Evolutionary conservation across 768 basidiomycete genomes (phyloP).

Genomic region (Russula compacta): DNA sequence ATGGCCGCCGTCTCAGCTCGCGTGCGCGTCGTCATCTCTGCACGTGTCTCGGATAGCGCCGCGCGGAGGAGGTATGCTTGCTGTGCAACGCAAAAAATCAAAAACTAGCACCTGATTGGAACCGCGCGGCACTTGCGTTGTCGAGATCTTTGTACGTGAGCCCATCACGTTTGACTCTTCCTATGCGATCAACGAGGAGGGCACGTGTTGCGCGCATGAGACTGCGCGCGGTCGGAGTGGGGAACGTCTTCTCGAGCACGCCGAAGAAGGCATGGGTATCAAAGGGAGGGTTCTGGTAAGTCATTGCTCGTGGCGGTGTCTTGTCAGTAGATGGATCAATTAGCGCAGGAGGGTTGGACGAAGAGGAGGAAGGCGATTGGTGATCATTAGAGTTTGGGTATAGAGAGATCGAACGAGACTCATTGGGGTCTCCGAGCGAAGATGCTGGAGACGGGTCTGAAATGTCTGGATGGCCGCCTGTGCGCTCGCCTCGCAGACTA

Average conservation of each 20-base stretch:
- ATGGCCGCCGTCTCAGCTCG: conserved; percentile 82
- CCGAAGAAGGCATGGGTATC: conserved; percentile 72
- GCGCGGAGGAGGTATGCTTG: conserved; percentile 95
- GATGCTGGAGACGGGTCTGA: background rate
- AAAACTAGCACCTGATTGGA: background rate
- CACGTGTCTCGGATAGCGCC: conserved; percentile 81
- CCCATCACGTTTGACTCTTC: conserved; percentile 61
- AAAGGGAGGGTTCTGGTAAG: conserved; percentile 66
- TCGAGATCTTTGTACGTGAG: conserved; percentile 71
- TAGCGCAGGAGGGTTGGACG: conserved; percentile 7
- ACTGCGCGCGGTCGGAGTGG: conserved; percentile 61
- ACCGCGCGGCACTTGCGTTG: conserved; percentile 46
- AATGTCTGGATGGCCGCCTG: background rate
- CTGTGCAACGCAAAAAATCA: conserved; percentile 31
- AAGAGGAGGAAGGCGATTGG: background rate
- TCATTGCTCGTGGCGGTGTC: conserved; percentile 21
- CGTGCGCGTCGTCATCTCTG: conserved; percentile 73
- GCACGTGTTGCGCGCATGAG: conserved; percentile 82
- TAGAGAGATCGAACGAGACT: conserved; percentile 11
- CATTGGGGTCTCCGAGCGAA: background rate
- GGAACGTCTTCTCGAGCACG: conserved; percentile 64
- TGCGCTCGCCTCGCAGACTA: background rate
- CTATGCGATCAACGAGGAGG: conserved; percentile 66
- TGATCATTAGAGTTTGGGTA: background rate
- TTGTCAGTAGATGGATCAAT: background rate